Evolutionary conservation across 768 basidiomycete species (phyloP).

Genomic region (Lentinula aciculospora): DNA sequence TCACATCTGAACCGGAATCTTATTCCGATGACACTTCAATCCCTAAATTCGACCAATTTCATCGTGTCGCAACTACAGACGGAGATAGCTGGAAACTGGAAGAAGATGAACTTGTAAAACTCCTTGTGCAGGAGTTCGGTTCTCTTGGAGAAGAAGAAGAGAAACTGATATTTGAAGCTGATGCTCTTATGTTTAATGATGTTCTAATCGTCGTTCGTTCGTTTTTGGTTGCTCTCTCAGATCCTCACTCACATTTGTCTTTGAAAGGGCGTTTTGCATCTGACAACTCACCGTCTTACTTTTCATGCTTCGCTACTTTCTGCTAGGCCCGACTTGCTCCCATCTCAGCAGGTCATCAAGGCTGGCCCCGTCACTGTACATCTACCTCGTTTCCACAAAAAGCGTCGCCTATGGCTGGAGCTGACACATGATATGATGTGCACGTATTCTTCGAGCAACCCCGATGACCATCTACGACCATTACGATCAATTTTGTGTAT

Average conservation of each 20-base stretch:
- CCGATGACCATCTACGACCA: slow-evolving; percentile 50
- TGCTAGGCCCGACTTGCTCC: slow-evolving; percentile 25
- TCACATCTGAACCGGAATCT: slow-evolving; percentile 20
- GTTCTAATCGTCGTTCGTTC: slow-evolving; percentile 40
- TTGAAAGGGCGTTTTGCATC: slow-evolving; percentile 48
- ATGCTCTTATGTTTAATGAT: slow-evolving; percentile 44
- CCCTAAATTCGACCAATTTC: slow-evolving; percentile 10
- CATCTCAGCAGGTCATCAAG: slow-evolving; percentile 34
- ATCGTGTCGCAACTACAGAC: slow-evolving; percentile 20
- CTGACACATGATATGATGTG: slow-evolving; percentile 56
- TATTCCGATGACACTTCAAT: slow-evolving; percentile 8
- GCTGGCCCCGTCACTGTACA: slow-evolving; percentile 45
- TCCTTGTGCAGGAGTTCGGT: slow-evolving; percentile 57
- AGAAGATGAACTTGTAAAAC: slow-evolving; percentile 39
- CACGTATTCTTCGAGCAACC: slow-evolving; percentile 47
- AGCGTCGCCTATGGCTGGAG: slow-evolving; percentile 56
- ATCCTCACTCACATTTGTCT: slow-evolving; percentile 7
- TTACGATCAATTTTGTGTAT: slow-evolving; percentile 45
- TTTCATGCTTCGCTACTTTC: slow-evolving; percentile 62
- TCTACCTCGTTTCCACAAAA: slow-evolving; percentile 36
- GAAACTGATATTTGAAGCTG: slow-evolving; percentile 46
- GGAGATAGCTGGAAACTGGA: slow-evolving; percentile 28
- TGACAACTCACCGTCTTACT: slow-evolving; percentile 59
- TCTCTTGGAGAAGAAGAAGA: slow-evolving; percentile 36
- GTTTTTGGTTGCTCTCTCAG: neutral